A percentile compares a stretch with the other conserved stretches of the same genome.
Conservation (phyloP, 169 alveolate species). For the Plasmodium inui region DNA sequence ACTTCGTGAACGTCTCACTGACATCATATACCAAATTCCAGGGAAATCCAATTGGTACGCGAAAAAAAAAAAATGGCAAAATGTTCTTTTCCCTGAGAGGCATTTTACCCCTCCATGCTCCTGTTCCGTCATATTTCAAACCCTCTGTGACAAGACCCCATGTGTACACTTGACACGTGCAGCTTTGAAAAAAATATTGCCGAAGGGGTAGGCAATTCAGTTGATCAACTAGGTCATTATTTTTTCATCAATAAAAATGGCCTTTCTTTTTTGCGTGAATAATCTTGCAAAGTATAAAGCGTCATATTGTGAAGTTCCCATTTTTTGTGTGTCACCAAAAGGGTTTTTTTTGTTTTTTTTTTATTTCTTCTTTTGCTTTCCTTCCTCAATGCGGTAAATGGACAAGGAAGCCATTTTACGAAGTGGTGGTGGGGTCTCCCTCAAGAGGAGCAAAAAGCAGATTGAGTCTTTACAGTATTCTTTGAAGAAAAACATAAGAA, state of each 20-base stretch:
- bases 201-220: neutral
- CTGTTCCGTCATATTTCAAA: neutral
- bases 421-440: neutral
- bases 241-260: neutral
- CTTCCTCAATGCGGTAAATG: neutral
- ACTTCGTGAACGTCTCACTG: neutral
- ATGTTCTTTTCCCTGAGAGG: neutral
- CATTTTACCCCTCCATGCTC: neutral
- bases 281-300: neutral
- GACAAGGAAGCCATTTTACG: slow-evolving; percentile 1
- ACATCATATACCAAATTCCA: neutral
- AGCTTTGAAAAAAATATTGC: neutral
- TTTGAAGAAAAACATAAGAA: slow-evolving; percentile 36
- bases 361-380: too few relatives aligned
- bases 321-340: neutral
- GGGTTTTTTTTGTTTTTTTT: neutral
- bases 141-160: neutral
- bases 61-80: neutral
- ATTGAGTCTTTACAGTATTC: slow-evolving; percentile 48
- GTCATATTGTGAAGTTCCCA: neutral
- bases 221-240: neutral
- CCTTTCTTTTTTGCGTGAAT: neutral
- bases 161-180: neutral
- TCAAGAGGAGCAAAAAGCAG: slow-evolving; percentile 53
- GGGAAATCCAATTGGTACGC: neutral